phyloP scores from a whole-genome alignment of 441 rosid species.

The California macrophylla region DNA sequence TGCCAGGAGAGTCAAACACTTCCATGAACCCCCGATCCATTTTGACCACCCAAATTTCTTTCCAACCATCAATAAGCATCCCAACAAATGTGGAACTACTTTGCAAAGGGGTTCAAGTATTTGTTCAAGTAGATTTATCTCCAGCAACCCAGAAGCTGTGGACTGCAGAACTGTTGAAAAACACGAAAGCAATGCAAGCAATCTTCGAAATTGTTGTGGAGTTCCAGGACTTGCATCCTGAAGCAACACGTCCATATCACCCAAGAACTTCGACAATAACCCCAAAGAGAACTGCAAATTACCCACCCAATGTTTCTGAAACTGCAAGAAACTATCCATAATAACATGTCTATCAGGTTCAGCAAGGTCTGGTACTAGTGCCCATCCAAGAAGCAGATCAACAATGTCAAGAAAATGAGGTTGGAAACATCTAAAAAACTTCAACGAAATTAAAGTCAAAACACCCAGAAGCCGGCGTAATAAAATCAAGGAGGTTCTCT shows the following conservation, averaged over 20 bases:
- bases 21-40: slow-evolving; percentile 85
- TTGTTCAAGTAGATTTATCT: slow-evolving; percentile 71
- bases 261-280: slow-evolving; percentile 70
- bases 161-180: slow-evolving; percentile 79
- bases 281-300: slow-evolving; percentile 80
- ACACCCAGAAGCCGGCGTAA: slow-evolving; percentile 53
- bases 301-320: slow-evolving; percentile 93
- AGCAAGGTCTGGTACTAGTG: slow-evolving; percentile 71
- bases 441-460: slow-evolving; percentile 65
- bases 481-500: slow-evolving; percentile 79
- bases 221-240: slow-evolving; percentile 76
- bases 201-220: slow-evolving; percentile 63
- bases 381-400: slow-evolving; percentile 98
- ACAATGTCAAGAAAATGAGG: slow-evolving; percentile 89
- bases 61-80: slow-evolving; percentile 70
- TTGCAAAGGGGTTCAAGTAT: slow-evolving; percentile 62
- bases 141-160: slow-evolving; percentile 92
- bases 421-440: slow-evolving; percentile 67
- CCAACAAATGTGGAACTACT: slow-evolving; percentile 80
- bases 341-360: slow-evolving; percentile 70
- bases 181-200: slow-evolving; percentile 92
- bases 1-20: slow-evolving; percentile 90
- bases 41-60: slow-evolving; percentile 87
- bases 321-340: slow-evolving; percentile 85
- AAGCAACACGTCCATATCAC: slow-evolving; percentile 84